Evolutionary conservation across 495 filamentous ascomycete species (phyloP), one percentile per base, ranked within the genome.

Genomic region (Penicillium odoratum): DNA sequence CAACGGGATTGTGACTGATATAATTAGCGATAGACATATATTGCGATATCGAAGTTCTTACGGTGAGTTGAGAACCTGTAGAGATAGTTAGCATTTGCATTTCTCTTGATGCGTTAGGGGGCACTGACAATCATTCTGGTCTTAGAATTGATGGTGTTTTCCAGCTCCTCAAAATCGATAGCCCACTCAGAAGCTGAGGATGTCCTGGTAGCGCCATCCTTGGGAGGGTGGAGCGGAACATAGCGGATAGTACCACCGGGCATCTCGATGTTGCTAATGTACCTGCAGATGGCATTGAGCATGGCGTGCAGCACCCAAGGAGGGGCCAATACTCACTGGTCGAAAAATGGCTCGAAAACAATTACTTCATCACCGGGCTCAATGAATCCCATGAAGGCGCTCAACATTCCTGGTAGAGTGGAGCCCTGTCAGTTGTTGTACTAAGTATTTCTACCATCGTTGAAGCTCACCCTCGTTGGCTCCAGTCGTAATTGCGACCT

Each of bases 191-290:
- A 84, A 4, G 94, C 91, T 15, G 91, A 89, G 3, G 90, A 86
- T 3, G 89, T 95, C 70, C 88, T 80, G 42, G 77, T 83, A 8
- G 85, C 86, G 36, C 95, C 94, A 51, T 93, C 87, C 64, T 82
- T 82, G n/a, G 94, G 94, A 4, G 94, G 93, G 60, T 93, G 90
- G 57, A 98, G 79, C 29, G 95, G 91, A 13, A 97, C 93, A 69
- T 96, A 98, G 56, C 91, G 89, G 55, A 97, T 89, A 63, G 85
- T 93, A 52, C 93, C 94, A 55, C 95, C 95, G 8, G 93, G 85
- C 95, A 98, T 97, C 69, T 95, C 88, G 52, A 98, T 97, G 74
- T 98, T 98, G 77, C 85, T 88, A 58, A 98, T 94, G 70, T 97
- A 96, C 63, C 87, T 88, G 47, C 55, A 42, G 25, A 29, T 15